Percentiles rank a stretch among this genome's conserved stretches.
Evolutionary conservation across 1,284 basidiomycete species (phyloP).

Genomic region (Hypsizygus ulmarius): DNA sequence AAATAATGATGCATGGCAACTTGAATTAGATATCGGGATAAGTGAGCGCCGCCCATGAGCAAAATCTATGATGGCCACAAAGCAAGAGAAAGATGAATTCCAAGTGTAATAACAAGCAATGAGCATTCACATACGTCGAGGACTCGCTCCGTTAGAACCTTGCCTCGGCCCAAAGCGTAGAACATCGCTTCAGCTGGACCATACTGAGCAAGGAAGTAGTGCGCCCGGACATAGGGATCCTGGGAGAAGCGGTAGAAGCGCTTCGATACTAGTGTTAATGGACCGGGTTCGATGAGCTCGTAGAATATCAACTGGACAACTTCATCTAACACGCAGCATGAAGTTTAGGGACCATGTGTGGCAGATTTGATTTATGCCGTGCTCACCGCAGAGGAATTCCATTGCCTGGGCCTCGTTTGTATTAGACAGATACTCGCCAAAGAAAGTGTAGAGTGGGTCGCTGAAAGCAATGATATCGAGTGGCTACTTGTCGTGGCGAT

Average conservation of each 20-base stretch:
- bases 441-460: neutral
- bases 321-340: conserved; percentile 48
- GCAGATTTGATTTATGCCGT: conserved; percentile 15
- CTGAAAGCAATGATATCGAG: conserved; percentile 1
- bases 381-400: conserved; percentile 64
- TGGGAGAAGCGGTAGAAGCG: conserved; percentile 61
- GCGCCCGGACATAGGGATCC: conserved; percentile 71
- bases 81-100: neutral
- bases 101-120: neutral
- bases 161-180: conserved; percentile 66
- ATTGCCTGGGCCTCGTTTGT: conserved; percentile 31
- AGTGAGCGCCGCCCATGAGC: conserved; percentile 66
- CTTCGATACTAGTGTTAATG: conserved; percentile 54
- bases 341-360: conserved; percentile 21
- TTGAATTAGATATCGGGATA: conserved; percentile 74
- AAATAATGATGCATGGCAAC: conserved; percentile 75
- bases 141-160: conserved; percentile 59
- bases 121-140: conserved; percentile 56
- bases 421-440: neutral
- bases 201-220: conserved; percentile 71
- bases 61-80: conserved; percentile 48
- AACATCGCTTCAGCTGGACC: conserved; percentile 67
- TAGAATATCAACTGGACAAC: conserved; percentile 70
- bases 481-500: conserved; percentile 11
- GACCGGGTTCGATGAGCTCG: conserved; percentile 61